A percentile compares a stretch with the other conserved stretches of the same genome.
Conservation (phyloP, 441 rosid genomes). For the Pelargonium cotyledonis region DNA sequence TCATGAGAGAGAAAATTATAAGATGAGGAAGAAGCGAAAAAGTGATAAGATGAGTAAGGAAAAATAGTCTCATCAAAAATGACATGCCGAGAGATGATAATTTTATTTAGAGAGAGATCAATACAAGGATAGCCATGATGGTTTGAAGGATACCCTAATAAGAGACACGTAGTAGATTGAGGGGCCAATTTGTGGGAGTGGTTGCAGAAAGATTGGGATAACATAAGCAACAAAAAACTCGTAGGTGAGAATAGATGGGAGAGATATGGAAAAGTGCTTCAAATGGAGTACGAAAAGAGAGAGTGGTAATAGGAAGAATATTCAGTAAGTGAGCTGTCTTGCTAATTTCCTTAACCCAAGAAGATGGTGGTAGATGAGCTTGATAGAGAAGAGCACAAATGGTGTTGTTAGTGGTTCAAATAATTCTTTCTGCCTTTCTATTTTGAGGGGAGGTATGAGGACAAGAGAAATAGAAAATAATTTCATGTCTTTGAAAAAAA, state of each 20-base stretch:
- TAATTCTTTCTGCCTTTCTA: conserved; percentile 8
- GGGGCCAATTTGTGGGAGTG: background rate
- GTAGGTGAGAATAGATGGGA: background rate
- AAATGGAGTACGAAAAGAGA: background rate
- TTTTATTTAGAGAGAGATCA: background rate
- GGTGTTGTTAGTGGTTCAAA: conserved; percentile 2
- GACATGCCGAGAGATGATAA: background rate
- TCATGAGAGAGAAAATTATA: background rate
- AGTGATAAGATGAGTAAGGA: background rate
- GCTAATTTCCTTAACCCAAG: conserved; percentile 1
- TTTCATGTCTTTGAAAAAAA: background rate
- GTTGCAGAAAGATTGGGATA: background rate
- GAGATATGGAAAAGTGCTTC: background rate
- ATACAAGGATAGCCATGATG: background rate
- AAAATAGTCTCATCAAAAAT: background rate
- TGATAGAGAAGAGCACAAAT: background rate
- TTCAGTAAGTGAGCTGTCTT: background rate
- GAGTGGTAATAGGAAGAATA: background rate
- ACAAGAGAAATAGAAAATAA: conserved; percentile 8
- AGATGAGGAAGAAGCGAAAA: background rate
- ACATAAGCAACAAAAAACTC: background rate
- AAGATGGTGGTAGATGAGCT: background rate
- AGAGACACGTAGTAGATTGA: background rate
- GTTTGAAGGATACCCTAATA: background rate
- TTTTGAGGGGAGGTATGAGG: conserved; percentile 14